Conservation (phyloP, 352 stramenopile genomes). For the Elongisporangium anandrum region DNA sequence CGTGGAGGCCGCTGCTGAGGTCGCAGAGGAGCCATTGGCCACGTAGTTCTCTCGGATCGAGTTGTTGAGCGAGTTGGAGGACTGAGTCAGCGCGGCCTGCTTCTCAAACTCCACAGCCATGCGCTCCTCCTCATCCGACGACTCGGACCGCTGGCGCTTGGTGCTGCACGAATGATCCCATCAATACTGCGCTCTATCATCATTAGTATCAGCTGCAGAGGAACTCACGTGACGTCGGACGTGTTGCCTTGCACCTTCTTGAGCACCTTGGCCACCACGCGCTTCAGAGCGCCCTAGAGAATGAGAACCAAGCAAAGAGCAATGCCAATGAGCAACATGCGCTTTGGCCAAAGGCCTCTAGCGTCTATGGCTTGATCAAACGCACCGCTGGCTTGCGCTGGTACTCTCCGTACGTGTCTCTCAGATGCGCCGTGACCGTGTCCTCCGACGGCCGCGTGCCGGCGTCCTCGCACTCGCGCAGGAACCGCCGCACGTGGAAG, state of each 20-base stretch:
- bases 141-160: slow-evolving; percentile 60
- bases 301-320: too few relatives aligned
- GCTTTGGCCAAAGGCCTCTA: neutral
- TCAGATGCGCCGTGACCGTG: slow-evolving; percentile 56
- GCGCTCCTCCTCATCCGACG: slow-evolving; percentile 64
- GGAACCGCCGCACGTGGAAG: slow-evolving; percentile 82
- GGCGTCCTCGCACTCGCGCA: slow-evolving; percentile 76
- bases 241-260: slow-evolving; percentile 40
- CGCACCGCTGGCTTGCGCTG: slow-evolving; percentile 62
- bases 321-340: neutral
- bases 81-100: slow-evolving; percentile 21
- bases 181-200: neutral
- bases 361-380: neutral
- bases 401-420: slow-evolving; percentile 82
- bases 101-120: slow-evolving; percentile 42
- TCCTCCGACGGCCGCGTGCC: slow-evolving; percentile 51
- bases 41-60: slow-evolving; percentile 77
- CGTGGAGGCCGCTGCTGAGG: neutral
- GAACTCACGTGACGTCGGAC: slow-evolving; percentile 7
- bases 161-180: slow-evolving; percentile 7
- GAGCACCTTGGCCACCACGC: slow-evolving; percentile 67
- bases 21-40: slow-evolving; percentile 9
- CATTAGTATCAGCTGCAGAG: neutral
- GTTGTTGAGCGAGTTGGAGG: slow-evolving; percentile 68
- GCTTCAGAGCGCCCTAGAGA: slow-evolving; percentile 45